Evolutionary conservation across 2,329 filamentous ascomycete species (phyloP), one percentile per base, ranked within the genome.

Genomic region (Beauveria sp.): DNA sequence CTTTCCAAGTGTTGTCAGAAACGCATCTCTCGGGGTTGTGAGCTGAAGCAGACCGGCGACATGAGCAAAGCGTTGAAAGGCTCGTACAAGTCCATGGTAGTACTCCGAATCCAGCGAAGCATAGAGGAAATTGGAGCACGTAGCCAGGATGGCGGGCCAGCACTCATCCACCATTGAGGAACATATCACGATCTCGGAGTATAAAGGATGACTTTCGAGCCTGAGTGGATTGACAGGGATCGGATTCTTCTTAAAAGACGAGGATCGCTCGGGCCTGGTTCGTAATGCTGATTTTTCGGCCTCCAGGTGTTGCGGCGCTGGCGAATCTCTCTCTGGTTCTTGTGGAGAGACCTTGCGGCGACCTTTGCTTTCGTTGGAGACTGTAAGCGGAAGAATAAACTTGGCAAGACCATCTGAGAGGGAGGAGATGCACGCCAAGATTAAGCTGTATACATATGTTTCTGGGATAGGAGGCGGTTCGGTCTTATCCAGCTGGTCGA

Each of bases 11-110:
- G 93, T 97, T 0, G 95, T 98, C 40, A 99, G 79, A 69, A 99
- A 96, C 0, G 95, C 95, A 79, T 99, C 95, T 66, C 95, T 83
- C 0, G 95, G 93, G 0, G 93, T 97, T 14, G 83, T 79, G 10
- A 98, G 83, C 65, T 93, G 87, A 9, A 99, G 76, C 52, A 99
- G 79, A 5, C 95, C 96, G 45, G 95, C 91, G 3, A 98, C 93
- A 71, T 99, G 96, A 1, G 95, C 90, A 69, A 99, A 90, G 66
- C 96, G 92, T 69, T 99, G 95, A 67, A 98, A 96, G 0, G 93
- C 90, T 66, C 95, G 85, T 26, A 99, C 93, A 1, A 99, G 79
- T 10, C 88, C 86, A 67, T 97, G 93, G 69, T 98, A 99, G 68
- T 95, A 97, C 59, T 97, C 92, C 1, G 91, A 89, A 71, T 99